Base-by-base conservation (phyloP, 2,329 filamentous ascomycete genomes). In the Graphilbum fragrans region DNA sequence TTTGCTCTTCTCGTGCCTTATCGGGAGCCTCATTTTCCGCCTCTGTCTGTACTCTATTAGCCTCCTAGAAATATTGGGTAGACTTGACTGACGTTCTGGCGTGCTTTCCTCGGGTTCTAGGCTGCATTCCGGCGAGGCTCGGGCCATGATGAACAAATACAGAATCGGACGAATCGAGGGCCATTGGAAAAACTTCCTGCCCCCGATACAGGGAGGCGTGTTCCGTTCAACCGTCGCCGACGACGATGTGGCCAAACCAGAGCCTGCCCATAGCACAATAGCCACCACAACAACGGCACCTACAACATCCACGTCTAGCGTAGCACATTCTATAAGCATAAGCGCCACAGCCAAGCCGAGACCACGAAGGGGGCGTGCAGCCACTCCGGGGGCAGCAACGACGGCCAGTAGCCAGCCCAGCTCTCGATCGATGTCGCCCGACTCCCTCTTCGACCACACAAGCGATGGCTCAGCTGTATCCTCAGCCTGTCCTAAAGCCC, bases 171-270 rank as follows among this genome's bases (percentile, higher is more conserved):
- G 71, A 48, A 76, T 94, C 44, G 74, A 92, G 55, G 85, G 86
- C 23, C 67, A 65, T 46, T 98, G 92, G 92, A 65, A 67, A 47
- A 95, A 95, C 59, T 94, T 95, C 56, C 54, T 84, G 7, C 88
- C 92, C 5, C 90, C 92, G 1, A 90, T 96, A 40, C 90, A 96
- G 60, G 88, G 87, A 43, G 90, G 90, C 34, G 70, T 71, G 44
- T 94, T 88, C 59, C 73, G 5, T 31, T 9, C 29, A 5, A 9
- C 5, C 7, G 12, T 5, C 12, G 29, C 29, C 8, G 37, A 39
- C 5, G n/a, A 17, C 10, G 17, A 36, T 21, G 34, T 2, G 5
- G 7, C 6, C 22, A 19, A 33, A 19, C 52, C 57, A 16, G 48
- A 49, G 37, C 56, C 63, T 21, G 57, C 61, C 8, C 58, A 63